Evolutionary conservation across 2,329 filamentous ascomycete genomes (phyloP).

Genomic region (Paecilomyces sp.): DNA sequence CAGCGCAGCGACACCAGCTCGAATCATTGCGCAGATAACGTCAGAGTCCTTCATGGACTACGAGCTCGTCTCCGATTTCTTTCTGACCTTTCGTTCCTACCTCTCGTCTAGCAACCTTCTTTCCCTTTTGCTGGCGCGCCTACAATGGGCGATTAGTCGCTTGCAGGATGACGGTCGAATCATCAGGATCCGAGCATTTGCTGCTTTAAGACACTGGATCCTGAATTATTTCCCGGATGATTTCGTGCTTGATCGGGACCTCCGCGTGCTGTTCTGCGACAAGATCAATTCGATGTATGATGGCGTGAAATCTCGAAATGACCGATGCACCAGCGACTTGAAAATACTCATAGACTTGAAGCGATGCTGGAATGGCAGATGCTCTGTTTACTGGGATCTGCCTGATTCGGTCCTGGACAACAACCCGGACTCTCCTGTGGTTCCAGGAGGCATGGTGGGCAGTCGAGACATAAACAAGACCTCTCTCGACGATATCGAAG

Average conservation of each 20-base stretch:
- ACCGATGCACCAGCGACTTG: slow-evolving; percentile 55
- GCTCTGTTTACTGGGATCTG: slow-evolving; percentile 80
- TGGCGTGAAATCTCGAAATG: slow-evolving; percentile 44
- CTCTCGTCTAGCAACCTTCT: slow-evolving; percentile 70
- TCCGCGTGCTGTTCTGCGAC: slow-evolving; percentile 72
- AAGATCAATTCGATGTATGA: slow-evolving; percentile 62
- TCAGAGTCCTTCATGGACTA: slow-evolving; percentile 95
- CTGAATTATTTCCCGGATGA: slow-evolving; percentile 80
- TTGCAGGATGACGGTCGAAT: slow-evolving; percentile 81
- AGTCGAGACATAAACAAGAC: slow-evolving; percentile 43
- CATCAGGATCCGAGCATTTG: slow-evolving; percentile 54
- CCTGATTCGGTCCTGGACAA: slow-evolving; percentile 57
- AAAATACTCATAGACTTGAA: slow-evolving; percentile 93
- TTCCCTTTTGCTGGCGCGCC: slow-evolving; percentile 72
- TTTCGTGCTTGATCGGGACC: slow-evolving; percentile 67
- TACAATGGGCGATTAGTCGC: slow-evolving; percentile 78
- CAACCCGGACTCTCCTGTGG: slow-evolving; percentile 59
- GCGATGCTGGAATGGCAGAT: slow-evolving; percentile 92
- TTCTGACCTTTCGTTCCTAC: slow-evolving; percentile 88
- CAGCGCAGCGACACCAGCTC: slow-evolving; percentile 79
- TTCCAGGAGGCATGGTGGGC: slow-evolving; percentile 67
- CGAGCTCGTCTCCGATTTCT: slow-evolving; percentile 94
- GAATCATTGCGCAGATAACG: slow-evolving; percentile 91
- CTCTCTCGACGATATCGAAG: slow-evolving; percentile 29
- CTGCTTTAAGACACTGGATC: slow-evolving; percentile 11